These are phyloP conservation scores for Rhodotorula sp. DNA, from an alignment of 1,284 basidiomycete species.

Conservation along the genomic window DNA sequence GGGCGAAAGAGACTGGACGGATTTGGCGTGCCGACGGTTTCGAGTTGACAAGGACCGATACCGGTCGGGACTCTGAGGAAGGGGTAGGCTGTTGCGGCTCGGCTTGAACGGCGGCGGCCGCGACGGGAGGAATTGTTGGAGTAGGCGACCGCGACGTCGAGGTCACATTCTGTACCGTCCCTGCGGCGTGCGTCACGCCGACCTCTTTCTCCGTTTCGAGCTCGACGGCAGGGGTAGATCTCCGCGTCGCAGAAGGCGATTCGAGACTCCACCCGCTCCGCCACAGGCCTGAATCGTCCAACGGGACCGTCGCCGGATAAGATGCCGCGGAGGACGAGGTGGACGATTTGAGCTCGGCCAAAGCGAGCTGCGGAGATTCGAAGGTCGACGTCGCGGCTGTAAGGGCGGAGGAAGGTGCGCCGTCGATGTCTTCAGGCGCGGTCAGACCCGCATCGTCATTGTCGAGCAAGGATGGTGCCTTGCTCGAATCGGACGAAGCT, in stretches of 20 bases:
- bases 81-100: too few relatives aligned
- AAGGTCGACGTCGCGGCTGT: conserved; percentile 4
- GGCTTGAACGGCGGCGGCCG: too few relatives aligned
- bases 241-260: not conserved
- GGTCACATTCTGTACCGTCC: too few relatives aligned
- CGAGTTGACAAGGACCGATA: too few relatives aligned
- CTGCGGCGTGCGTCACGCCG: not conserved
- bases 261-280: not conserved
- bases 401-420: not conserved
- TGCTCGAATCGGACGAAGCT: not conserved
- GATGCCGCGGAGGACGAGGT: not conserved
- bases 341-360: not conserved
- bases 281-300: not conserved
- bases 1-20: not conserved
- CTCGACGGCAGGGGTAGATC: not conserved
- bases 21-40: not conserved
- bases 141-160: too few relatives aligned
- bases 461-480: not conserved
- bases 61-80: too few relatives aligned
- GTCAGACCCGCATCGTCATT: not conserved
- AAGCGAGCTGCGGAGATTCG: not conserved
- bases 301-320: too few relatives aligned
- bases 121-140: too few relatives aligned
- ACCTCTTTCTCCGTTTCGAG: not conserved
- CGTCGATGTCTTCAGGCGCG: not conserved